These are phyloP conservation scores for Medicago truncatula DNA, from an alignment of 306 rosid genomes.

Conservation along the genomic window DNA sequence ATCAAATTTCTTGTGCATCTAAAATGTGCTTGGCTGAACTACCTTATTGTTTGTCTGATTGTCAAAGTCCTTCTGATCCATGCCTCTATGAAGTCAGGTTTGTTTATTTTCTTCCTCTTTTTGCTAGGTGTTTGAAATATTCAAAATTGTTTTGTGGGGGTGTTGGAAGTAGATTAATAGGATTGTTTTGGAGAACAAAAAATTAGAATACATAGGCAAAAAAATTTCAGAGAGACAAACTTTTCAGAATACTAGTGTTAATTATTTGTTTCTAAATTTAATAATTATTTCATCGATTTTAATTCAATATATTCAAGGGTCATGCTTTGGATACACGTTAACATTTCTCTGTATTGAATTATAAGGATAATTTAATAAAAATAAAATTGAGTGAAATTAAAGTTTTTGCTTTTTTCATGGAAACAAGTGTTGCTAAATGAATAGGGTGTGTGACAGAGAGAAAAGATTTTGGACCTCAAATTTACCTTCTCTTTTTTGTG, in stretches of 20 bases:
- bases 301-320: no score
- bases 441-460: conserved; percentile 14
- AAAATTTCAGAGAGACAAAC: neutral
- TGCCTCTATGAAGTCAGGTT: conserved; percentile 79
- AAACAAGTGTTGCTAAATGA: conserved; percentile 27
- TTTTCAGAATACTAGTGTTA: no score
- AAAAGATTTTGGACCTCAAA: conserved; percentile 28
- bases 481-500: conserved; percentile 15
- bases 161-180: no score
- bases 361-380: no score
- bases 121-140: no score
- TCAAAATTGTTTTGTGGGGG: neutral
- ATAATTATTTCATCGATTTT: no score
- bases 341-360: no score
- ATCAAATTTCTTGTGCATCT: conserved; percentile 53
- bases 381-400: neutral
- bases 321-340: no score
- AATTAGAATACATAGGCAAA: neutral
- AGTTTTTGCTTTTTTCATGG: neutral
- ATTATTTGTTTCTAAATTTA: no score
- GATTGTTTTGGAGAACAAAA: no score
- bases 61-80: conserved; percentile 59
- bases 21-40: conserved; percentile 40
- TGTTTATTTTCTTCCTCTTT: neutral
- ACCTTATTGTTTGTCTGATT: neutral